These are phyloP conservation scores for Barbarea vulgaris DNA, from an alignment of 345 rosid species.

Conservation along the genomic window DNA sequence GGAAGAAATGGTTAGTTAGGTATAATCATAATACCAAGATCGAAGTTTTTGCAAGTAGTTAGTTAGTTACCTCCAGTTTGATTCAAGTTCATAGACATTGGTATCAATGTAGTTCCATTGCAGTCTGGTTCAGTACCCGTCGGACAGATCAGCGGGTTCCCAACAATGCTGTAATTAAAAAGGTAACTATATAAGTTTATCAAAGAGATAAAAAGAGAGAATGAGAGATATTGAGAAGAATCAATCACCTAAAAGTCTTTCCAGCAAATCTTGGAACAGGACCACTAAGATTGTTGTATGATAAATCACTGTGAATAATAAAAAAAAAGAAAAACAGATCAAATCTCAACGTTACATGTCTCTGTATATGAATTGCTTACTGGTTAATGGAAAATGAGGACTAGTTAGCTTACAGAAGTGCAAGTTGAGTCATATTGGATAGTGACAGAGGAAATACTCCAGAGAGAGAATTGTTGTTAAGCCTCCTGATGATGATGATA, in stretches of 20 bases:
- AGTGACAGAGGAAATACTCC: conserved; percentile 68
- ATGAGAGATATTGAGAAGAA: conserved; percentile 20
- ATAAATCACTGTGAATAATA: conserved; percentile 67
- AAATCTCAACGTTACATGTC: conserved; percentile 11
- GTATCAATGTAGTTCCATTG: conserved; percentile 74
- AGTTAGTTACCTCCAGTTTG: conserved; percentile 57
- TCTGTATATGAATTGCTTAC: neutral
- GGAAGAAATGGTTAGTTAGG: neutral
- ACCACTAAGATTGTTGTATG: conserved; percentile 88
- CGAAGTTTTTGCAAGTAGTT: neutral
- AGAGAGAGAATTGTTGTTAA: conserved; percentile 86
- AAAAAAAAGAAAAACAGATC: conserved; percentile 21
- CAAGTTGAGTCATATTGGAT: conserved; percentile 87
- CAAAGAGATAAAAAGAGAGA: neutral
- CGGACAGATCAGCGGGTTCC: conserved; percentile 86
- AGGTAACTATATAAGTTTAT: neutral
- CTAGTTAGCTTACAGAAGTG: conserved; percentile 67
- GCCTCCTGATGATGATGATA: conserved; percentile 66
- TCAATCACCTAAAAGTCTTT: conserved; percentile 80
- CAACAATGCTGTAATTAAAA: conserved; percentile 65
- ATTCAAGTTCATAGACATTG: conserved; percentile 97
- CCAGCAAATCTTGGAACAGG: conserved; percentile 87
- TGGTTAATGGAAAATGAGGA: neutral
- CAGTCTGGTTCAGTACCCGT: conserved; percentile 93
- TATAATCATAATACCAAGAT: neutral